A percentile compares a stretch with the other conserved stretches of the same genome.
Evolutionary conservation across 495 filamentous ascomycete species (phyloP).

Genomic region (Xylaria castorea): DNA sequence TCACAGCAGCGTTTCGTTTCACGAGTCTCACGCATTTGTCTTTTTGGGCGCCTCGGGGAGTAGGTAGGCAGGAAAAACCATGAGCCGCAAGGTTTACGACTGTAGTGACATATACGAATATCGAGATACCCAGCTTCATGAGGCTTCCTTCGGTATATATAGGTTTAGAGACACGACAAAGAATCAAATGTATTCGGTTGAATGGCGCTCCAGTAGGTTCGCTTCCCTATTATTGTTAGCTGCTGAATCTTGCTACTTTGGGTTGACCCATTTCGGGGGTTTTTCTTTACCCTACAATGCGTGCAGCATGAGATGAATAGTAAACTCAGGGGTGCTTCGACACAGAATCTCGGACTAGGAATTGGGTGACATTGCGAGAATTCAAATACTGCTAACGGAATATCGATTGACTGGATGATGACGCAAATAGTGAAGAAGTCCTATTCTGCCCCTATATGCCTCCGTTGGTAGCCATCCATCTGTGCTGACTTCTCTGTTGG

Average conservation of each 20-base stretch:
- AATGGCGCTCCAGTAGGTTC: not conserved
- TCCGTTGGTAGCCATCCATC: not conserved
- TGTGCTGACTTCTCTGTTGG: not conserved
- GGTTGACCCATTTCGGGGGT: not conserved
- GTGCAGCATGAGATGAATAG: not conserved
- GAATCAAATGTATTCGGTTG: not conserved
- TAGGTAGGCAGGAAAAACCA: conserved; percentile 10
- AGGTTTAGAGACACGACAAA: not conserved
- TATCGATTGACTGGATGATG: not conserved
- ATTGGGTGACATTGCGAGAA: not conserved
- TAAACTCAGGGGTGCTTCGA: not conserved
- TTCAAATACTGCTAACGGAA: not conserved
- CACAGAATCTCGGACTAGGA: not conserved
- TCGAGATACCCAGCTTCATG: conserved; percentile 28
- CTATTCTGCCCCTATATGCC: conserved; percentile 4
- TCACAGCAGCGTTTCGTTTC: conserved; percentile 16
- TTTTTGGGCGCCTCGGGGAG: not conserved
- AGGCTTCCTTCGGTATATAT: conserved; percentile 17
- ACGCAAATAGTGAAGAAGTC: conserved; percentile 15
- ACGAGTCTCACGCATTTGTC: conserved; percentile 18
- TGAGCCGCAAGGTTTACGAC: conserved; percentile 23
- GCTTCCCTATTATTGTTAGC: not conserved
- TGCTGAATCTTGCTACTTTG: not conserved
- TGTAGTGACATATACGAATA: not conserved
- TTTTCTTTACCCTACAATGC: not conserved